Conservation (phyloP, 306 rosid species). For the Sindora glabra region DNA sequence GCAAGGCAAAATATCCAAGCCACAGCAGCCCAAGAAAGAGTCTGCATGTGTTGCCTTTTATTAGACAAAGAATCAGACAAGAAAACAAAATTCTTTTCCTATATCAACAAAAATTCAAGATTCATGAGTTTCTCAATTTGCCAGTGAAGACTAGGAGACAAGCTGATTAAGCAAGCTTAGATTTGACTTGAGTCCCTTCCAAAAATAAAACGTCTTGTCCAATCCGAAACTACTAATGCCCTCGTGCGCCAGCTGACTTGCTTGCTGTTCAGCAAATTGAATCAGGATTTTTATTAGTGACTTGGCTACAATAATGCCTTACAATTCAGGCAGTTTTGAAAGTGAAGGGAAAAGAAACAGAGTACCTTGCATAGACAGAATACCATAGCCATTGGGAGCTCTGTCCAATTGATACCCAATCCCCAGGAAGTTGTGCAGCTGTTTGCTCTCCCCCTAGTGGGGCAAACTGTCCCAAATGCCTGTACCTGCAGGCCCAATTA, state of each 20-base stretch:
- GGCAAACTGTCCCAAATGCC: conserved; percentile 95
- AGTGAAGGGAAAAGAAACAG: not conserved
- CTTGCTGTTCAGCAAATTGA: conserved; percentile 50
- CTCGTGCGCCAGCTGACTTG: conserved; percentile 98
- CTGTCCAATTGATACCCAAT: conserved; percentile 90
- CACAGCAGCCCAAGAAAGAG: too few species aligned
- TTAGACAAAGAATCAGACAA: conserved; percentile 11
- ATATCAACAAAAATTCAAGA: not conserved
- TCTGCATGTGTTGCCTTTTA: too few species aligned
- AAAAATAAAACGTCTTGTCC: conserved; percentile 69
- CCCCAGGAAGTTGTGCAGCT: conserved; percentile 98
- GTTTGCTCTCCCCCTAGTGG: conserved; percentile 99
- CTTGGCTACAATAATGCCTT: conserved; percentile 2
- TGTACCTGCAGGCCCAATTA: conserved; percentile 55
- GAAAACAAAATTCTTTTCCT: not conserved
- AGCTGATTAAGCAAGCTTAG: conserved; percentile 13
- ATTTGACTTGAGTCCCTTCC: conserved; percentile 90
- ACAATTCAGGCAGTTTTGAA: not conserved
- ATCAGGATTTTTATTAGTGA: not conserved
- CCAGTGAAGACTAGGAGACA: conserved; percentile 2
- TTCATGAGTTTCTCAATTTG: too few species aligned
- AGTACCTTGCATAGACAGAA: conserved; percentile 95
- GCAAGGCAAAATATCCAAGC: not conserved
- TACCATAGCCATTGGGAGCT: conserved; percentile 99
- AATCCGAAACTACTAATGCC: conserved; percentile 76